Percentiles rank a stretch among this genome's conserved stretches.
Evolutionary conservation across 225 moss, liverwort and hornwort genomes (phyloP).

Genomic region (Ulota crispa): DNA sequence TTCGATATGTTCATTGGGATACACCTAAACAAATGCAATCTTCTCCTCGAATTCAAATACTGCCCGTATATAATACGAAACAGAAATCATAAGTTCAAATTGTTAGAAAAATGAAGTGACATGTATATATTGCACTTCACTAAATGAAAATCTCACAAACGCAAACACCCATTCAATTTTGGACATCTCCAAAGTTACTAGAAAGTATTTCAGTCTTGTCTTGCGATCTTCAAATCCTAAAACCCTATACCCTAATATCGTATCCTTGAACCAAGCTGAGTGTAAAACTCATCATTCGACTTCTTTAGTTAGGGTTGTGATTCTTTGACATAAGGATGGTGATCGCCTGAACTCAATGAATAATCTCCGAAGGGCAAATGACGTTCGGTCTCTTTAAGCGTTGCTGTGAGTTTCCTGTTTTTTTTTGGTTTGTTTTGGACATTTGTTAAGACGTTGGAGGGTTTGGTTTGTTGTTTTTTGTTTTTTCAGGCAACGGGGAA

Average conservation of each 20-base stretch:
- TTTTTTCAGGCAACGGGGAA: constrained; percentile 57
- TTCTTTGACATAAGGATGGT: not conserved
- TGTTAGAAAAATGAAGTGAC: not conserved
- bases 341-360: not conserved
- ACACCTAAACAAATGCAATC: not conserved
- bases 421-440: not conserved
- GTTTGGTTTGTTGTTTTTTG: too few species aligned
- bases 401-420: too few species aligned
- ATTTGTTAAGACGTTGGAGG: not conserved
- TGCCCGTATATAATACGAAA: not conserved
- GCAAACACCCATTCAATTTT: not conserved
- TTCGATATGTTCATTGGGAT: not conserved
- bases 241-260: too few species aligned
- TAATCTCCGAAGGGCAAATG: too few species aligned
- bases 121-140: too few species aligned
- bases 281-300: not conserved
- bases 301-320: not conserved
- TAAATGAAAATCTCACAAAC: not conserved
- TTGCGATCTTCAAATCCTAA: not conserved
- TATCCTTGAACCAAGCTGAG: not conserved
- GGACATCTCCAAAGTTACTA: not conserved
- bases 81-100: not conserved
- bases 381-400: too few species aligned
- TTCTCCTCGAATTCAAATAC: too few species aligned
- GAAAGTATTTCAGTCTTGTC: not conserved